Conservation (phyloP, 1,284 basidiomycete genomes). For the Ustilago tritici region DNA sequence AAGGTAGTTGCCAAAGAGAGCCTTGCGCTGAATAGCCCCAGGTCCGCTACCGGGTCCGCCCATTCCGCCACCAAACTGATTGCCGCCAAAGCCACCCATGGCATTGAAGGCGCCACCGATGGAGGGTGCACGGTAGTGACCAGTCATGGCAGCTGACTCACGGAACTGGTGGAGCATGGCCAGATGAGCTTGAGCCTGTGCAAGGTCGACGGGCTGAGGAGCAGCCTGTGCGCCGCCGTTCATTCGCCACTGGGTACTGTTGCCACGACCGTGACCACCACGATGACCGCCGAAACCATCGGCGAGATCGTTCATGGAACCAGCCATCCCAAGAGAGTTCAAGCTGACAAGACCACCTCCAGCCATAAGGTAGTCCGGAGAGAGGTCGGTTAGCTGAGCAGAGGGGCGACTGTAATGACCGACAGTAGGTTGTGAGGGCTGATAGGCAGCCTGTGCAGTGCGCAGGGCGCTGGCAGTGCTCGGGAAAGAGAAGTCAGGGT, state of each 20-base stretch:
- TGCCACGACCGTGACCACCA: constrained; percentile 46
- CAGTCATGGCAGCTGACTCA: constrained; percentile 76
- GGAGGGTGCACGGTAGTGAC: constrained; percentile 95
- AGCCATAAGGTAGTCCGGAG: constrained; percentile 67
- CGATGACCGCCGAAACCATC: constrained; percentile 62
- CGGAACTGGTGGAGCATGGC: constrained; percentile 97
- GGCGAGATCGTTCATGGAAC: constrained; percentile 55
- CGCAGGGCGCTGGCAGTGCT: constrained; percentile 46
- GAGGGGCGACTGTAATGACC: constrained; percentile 64
- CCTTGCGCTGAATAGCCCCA: constrained; percentile 88
- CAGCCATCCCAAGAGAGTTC: constrained; percentile 49
- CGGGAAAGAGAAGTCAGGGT: constrained; percentile 60
- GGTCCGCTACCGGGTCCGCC: constrained; percentile 68
- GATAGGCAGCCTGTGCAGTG: constrained; percentile 32
- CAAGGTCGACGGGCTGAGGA: constrained; percentile 65
- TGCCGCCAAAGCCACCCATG: constrained; percentile 74
- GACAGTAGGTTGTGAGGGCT: constrained; percentile 26
- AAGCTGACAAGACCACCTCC: constrained; percentile 66
- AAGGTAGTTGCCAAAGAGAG: constrained; percentile 97
- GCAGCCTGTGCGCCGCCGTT: constrained; percentile 36
- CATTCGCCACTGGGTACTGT: constrained; percentile 54
- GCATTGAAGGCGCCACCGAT: constrained; percentile 94
- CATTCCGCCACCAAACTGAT: constrained; percentile 72
- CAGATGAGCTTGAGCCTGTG: constrained; percentile 83
- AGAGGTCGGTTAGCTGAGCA: constrained; percentile 63